phyloP scores from a whole-genome alignment of 75 land plant species.

The Cunninghamia lanceolata region DNA sequence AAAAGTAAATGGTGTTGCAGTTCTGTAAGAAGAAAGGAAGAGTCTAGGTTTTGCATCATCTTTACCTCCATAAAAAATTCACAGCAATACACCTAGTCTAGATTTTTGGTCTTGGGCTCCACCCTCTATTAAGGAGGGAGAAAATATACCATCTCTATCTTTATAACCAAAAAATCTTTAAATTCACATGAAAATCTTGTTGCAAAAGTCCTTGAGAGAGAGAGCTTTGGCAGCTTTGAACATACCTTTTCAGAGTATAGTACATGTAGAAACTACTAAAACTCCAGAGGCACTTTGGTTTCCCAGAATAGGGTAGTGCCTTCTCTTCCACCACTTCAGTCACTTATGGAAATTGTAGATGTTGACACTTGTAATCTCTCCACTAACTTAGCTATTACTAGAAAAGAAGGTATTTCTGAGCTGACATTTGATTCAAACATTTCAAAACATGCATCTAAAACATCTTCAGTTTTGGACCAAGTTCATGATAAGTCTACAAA shows the following conservation, averaged over 20 bases:
- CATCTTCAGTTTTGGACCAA: conserved; percentile 56
- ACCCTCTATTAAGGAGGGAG: conserved; percentile 23
- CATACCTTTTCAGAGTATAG: conserved; percentile 64
- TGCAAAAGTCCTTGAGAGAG: conserved; percentile 55
- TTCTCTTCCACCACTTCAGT: conserved; percentile 90
- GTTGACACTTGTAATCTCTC: conserved; percentile 5
- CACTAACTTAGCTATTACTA: conserved; percentile 12
- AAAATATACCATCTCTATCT: not conserved
- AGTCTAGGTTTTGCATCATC: not conserved
- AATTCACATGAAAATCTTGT: conserved; percentile 9
- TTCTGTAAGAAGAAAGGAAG: not conserved
- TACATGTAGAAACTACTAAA: not conserved
- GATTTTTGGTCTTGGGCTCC: conserved; percentile 98
- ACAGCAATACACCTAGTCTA: conserved; percentile 77
- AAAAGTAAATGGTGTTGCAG: not conserved
- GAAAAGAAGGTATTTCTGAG: conserved; percentile 22
- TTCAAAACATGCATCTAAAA: conserved; percentile 53
- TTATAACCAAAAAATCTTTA: conserved; percentile 15
- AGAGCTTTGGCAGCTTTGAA: conserved; percentile 31
- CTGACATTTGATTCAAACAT: conserved; percentile 20
- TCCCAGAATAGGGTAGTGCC: conserved; percentile 43
- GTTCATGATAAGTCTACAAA: conserved; percentile 17
- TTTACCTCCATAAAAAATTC: conserved; percentile 21
- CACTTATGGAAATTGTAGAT: conserved; percentile 53
- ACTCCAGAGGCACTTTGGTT: conserved; percentile 10